Base-by-base conservation (phyloP, 2,329 filamentous ascomycete species). In the Anthostomella pinea region DNA sequence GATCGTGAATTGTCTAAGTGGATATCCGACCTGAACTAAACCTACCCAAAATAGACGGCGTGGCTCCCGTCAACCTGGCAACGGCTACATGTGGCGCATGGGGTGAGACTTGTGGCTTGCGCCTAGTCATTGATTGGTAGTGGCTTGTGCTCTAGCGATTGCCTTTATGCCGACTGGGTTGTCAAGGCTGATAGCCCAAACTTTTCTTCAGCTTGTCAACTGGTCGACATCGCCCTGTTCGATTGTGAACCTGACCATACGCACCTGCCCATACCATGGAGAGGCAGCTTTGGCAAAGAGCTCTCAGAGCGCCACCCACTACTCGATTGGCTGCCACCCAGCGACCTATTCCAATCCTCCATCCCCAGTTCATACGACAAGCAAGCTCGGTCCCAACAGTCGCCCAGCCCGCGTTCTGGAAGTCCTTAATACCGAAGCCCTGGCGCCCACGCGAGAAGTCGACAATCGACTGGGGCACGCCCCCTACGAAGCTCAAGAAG, bases 381-480 rank as follows among this genome's bases (percentile, higher is more conserved):
- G 44, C 48, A 25, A 67, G 66, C 42, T 65, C 66, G 8, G 57
- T 71, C 8, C 75, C 72, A n/a, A 71, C 69, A 26, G 64, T 83
- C 35, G 63, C 67, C 16, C 71, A 81, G 48, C 46, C 69, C 5
- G 77, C 77, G 8, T 81, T 88, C 60, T 89, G 85, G 85, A 76
- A 72, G 50, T 76, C 74, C 8, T 65, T 89, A 43, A 64, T 89
- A 31, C 85, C 85, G 2, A 86, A 83, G 51, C 74, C 77, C n/a
- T 55, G 82, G 29, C 76, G 79, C n/a, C 53, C 57, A 43, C 63
- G 59, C 31, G 42, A 58, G 66, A 49, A 69, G 51, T 33, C 58
- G 53, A 28, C 52, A 63, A 43, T 43, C 17, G 40, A 51, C 21
- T 49, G 48, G 45, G 46, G 52, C 13, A 36, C 35, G 11, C 53